Base-by-base conservation (phyloP, 192 early-diverging fungal species). In the Chytriomyces confervae region DNA sequence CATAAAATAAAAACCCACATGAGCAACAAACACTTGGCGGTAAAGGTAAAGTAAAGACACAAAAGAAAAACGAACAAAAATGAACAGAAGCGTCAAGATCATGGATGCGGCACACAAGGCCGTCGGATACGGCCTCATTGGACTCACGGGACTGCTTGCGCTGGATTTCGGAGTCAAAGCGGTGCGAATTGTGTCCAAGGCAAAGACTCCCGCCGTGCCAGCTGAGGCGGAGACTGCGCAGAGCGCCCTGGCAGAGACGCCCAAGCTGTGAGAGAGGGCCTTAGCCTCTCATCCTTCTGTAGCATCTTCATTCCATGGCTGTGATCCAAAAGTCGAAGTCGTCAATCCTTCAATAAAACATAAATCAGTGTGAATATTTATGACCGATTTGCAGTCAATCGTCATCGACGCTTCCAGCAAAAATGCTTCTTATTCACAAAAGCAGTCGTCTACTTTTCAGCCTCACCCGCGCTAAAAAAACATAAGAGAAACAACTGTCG, bases 21-120 rank as follows among this genome's bases (percentile, higher is more conserved):
- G 53, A n/a, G 53, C 13, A 57, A n/a, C 20, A 57, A 2, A 5
- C 20, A 57, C 16, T n/a, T 57, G 53, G 24, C 24, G 20, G 53
- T 3, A 57, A 57, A 20, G 20, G 53, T 3, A 57, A 57, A 20
- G 53, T 57, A 20, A 57, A 20, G 2, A n/a, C 53, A 13, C 13
- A 20, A 2, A 57, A 57, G 5, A 57, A n/a, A n/a, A n/a, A n/a
- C 53, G 16, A 57, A 57, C 53, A 13, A 68, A 36, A 36, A 68
- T 68, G 66, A 47, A 36, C 16, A 27, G 47, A 9, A 68, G 43
- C 29, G 20, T 20, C 16, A 29, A 29, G 27, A 48, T 68, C 43
- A 46, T 46, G 43, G 47, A 68, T 24, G 13, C 24, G 16, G 66
- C 66, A 1, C 66, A 68, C 44, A 68, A 68, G 45, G 46, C 66